Conservation (phyloP, 2,329 filamentous ascomycete genomes). For the Thelonectria olida region DNA sequence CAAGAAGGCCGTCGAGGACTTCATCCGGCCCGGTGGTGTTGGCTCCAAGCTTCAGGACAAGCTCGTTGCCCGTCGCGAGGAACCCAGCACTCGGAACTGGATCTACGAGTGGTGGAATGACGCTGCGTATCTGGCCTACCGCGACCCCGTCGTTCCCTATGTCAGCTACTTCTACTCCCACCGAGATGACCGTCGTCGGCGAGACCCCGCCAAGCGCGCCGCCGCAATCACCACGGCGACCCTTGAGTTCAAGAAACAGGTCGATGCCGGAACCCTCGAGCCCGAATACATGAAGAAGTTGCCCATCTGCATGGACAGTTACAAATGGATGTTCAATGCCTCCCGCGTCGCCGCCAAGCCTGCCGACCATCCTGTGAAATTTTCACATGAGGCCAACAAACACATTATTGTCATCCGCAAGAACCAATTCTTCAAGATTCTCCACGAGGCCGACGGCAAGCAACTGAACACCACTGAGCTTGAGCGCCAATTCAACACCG, state of each 20-base stretch:
- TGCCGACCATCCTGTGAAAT: conserved; percentile 86
- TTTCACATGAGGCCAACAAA: conserved; percentile 76
- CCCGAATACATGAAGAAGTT: conserved; percentile 99
- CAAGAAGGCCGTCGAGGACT: conserved; percentile 86
- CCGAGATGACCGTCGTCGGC: conserved; percentile 87
- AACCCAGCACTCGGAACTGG: conserved; percentile 91
- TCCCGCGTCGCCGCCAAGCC: conserved; percentile 85
- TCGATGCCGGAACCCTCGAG: conserved; percentile 84
- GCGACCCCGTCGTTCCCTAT: conserved; percentile 95
- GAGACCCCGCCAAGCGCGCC: conserved; percentile 90
- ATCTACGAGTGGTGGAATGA: conserved; percentile 99
- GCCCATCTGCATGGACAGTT: conserved; percentile 98
- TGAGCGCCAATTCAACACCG: conserved; percentile 85
- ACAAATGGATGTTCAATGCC: conserved; percentile 99
- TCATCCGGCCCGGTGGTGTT: conserved; percentile 85
- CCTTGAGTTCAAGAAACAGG: conserved; percentile 93
- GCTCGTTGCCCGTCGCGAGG: conserved; percentile 79
- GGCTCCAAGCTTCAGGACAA: conserved; percentile 89
- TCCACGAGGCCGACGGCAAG: conserved; percentile 81
- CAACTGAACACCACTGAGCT: conserved; percentile 90
- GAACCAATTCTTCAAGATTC: conserved; percentile 96
- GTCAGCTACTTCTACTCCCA: conserved; percentile 99
- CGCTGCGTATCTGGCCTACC: conserved; percentile 89
- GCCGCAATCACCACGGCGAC: conserved; percentile 87
- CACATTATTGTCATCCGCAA: conserved; percentile 92